Base-by-base conservation (phyloP, 1,284 basidiomycete species). In the Neonothopanus nambi region DNA sequence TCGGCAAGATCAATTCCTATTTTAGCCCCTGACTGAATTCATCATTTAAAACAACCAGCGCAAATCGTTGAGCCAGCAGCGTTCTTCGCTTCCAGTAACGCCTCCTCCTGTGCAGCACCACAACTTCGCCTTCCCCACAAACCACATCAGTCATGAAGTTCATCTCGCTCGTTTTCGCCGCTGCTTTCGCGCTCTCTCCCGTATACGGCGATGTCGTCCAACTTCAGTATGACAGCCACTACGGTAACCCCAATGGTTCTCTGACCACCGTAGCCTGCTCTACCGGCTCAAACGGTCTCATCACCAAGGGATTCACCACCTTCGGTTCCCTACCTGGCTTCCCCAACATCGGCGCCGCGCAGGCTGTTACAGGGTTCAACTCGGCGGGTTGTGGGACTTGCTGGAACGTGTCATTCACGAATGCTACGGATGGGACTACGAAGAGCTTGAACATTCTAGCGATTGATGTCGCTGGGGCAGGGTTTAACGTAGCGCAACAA, bases 371-470 rank as follows among this genome's bases (percentile, higher is more conserved):
- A 5, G 74, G 71, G 6, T 80, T 68, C 65, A 75, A 80, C 62
- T 79, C 74, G 3, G 11, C 70, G 8, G 63, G 61, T 20, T 84
- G 81, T 61, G 80, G 81, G 43, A 72, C 71, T 23, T 81, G 79
- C 62, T 80, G 77, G 77, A 56, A 71, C 42, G 60, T 80, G 36
- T 73, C 77, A 18, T 79, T 70, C 57, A 65, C 59, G 23, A 67
- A 73, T 48, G 40, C 59, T 5, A 41, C 41, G 12, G 55, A 63
- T 37, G 67, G 65, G 5, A 59, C 59, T 9, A 60, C 59, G 11
- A 74, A 57, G 48, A 74, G 36, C 39, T 70, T 75, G 54, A 68
- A 64, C 36, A 61, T 78, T 8, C 48, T 72, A 12, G 75, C 74
- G 11, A 70, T 79, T 48, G 78, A 79, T 55, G 66, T 66, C 49